Base-by-base conservation (phyloP, 2,329 filamentous ascomycete species). In the Trichocomaceae sp. region DNA sequence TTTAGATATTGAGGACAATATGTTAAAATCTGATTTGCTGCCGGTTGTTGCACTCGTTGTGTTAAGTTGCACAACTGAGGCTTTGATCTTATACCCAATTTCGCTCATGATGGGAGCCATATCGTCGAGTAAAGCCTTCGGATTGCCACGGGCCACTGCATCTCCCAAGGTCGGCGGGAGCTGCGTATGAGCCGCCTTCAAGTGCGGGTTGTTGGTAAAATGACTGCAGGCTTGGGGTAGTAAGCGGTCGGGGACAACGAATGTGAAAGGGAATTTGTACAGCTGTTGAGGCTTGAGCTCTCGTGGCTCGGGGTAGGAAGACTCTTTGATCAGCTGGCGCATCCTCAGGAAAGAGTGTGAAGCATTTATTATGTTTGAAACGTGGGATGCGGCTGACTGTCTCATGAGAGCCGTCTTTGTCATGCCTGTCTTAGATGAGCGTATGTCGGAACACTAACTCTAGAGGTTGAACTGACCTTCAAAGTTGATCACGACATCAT, bases 151-250 rank as follows among this genome's bases (percentile, higher is more conserved):
- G n/a, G 79, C 66, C 62, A 78, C 77, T 8, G 77, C 71, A 55
- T 85, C 83, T 12, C 83, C 83, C 19, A 86, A 69, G 23, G 78
- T 83, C 2, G 84, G 84, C 1, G 84, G 84, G 0, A 85, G 73
- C 60, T 77, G 71, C 1, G 81, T 71, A 64, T 87, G 84, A 1
- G 75, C 76, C 20, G 77, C 72, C 52, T 77, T 75, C 52, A 86
- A 71, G 37, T 79, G 74, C 23, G 74, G 69, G 57, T 79, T 78
- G 22, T 71, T 72, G 17, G 76, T 73, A 39, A 65, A 61, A 67
- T 86, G 83, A 17, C 70, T 72, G 69, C 84, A 87, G 46, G 80
- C 69, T 58, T 78, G 77, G 5, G 82, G 82, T 0, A 87, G 76
- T 3, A 87, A 70, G 17, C 78, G 77, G 33, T 79, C 73, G 0